Percentiles rank a stretch among this genome's conserved stretches.
Conservation (phyloP, 2,329 filamentous ascomycete genomes). For the Colletotrichum ledebouriae region DNA sequence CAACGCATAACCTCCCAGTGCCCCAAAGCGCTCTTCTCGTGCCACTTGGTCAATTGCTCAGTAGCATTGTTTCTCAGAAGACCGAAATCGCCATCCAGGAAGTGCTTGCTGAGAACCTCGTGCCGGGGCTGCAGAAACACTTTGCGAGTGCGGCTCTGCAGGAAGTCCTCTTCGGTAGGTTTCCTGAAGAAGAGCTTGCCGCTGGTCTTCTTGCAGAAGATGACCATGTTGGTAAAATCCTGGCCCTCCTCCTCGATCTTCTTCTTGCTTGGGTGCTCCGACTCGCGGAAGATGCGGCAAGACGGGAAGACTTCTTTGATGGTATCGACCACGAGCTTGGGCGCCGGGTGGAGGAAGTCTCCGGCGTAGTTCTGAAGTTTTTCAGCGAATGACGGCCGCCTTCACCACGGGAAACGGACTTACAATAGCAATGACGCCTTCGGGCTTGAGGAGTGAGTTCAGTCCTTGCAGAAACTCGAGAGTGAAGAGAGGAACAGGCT, state of each 20-base stretch:
- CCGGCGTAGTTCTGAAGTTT: conserved; percentile 87
- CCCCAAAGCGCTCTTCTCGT: conserved; percentile 80
- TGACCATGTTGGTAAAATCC: conserved; percentile 96
- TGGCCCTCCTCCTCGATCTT: conserved; percentile 61
- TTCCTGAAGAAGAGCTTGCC: conserved; percentile 73
- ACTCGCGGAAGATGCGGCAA: conserved; percentile 92
- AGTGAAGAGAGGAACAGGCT: conserved; percentile 91
- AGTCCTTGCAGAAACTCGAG: conserved; percentile 83
- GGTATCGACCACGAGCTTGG: conserved; percentile 84
- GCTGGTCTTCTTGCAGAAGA: conserved; percentile 84
- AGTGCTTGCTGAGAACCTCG: conserved; percentile 72
- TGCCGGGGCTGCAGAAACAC: conserved; percentile 79
- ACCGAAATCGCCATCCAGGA: conserved; percentile 60
- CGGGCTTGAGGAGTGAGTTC: conserved; percentile 76
- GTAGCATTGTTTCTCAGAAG: conserved; percentile 75
- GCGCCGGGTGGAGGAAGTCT: conserved; percentile 82
- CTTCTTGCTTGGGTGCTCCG: conserved; percentile 63
- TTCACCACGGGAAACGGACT: conserved; percentile 50
- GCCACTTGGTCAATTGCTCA: conserved; percentile 75
- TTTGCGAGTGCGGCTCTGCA: conserved; percentile 78
- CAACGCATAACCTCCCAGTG: conserved; percentile 95
- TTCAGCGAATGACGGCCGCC: conserved; percentile 40
- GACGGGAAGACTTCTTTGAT: conserved; percentile 86
- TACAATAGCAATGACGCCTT: conserved; percentile 90
- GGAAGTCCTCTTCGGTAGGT: conserved; percentile 74